These are phyloP conservation scores for Coniosporium apollinis DNA, from an alignment of 495 filamentous ascomycete species.

Conservation along the genomic window DNA sequence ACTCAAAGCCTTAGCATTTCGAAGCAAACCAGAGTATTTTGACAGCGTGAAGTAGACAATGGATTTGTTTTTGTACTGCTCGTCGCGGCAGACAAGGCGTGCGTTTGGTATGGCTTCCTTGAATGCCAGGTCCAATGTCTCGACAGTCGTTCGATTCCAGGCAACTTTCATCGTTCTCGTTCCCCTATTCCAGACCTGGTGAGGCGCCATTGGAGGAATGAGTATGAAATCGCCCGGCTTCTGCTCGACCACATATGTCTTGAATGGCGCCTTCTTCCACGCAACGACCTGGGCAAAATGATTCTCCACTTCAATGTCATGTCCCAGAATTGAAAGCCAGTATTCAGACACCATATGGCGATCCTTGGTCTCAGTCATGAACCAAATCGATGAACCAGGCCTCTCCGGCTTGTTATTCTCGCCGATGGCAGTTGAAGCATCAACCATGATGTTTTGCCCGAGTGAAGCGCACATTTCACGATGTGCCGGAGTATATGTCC, in stretches of 20 bases:
- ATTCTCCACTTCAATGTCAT: conserved; percentile 90
- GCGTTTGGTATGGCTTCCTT: conserved; percentile 75
- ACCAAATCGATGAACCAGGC: conserved; percentile 85
- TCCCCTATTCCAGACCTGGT: conserved; percentile 97
- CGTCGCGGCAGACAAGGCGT: conserved; percentile 87
- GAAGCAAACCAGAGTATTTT: conserved; percentile 54
- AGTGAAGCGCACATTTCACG: conserved; percentile 95
- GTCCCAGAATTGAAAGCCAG: conserved; percentile 76
- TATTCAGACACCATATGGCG: conserved; percentile 77
- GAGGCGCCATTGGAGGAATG: conserved; percentile 87
- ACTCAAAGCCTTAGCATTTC: conserved; percentile 26
- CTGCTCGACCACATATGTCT: conserved; percentile 84
- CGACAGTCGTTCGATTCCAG: conserved; percentile 92
- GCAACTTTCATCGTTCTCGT: conserved; percentile 91
- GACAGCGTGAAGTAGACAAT: conserved; percentile 74
- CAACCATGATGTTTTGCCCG: conserved; percentile 96
- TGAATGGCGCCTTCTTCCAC: conserved; percentile 84
- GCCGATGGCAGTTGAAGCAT: conserved; percentile 44
- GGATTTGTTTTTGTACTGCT: conserved; percentile 96
- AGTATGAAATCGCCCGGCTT: conserved; percentile 86
- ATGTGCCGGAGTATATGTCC: conserved; percentile 90
- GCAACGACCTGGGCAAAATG: conserved; percentile 90
- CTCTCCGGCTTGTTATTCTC: conserved; percentile 50
- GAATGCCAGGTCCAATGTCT: conserved; percentile 73
- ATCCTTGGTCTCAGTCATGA: conserved; percentile 91